These are phyloP conservation scores for Ballota nigra DNA, from an alignment of 257 asterid species.

Conservation along the genomic window DNA sequence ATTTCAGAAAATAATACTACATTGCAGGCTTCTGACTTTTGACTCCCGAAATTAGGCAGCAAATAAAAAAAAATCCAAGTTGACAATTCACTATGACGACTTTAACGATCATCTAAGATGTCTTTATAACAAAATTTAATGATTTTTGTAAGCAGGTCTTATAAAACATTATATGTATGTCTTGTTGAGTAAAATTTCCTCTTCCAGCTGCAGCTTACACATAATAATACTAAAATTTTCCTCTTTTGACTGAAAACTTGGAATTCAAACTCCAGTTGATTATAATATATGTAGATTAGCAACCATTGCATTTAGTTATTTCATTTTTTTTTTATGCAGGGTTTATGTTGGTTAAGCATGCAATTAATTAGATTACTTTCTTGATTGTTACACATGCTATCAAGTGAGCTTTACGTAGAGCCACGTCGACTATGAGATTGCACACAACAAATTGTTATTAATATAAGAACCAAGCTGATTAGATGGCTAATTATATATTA, in stretches of 20 bases:
- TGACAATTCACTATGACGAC: slow-evolving; percentile 26
- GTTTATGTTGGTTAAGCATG: slow-evolving; percentile 22
- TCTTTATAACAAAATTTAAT: not conserved
- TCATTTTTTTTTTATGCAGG: not conserved
- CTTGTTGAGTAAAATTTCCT: slow-evolving; percentile 23
- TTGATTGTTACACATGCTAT: slow-evolving; percentile 16
- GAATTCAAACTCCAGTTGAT: slow-evolving; percentile 16
- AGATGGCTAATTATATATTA: not conserved
- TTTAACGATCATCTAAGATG: slow-evolving; percentile 8
- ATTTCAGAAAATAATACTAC: not conserved
- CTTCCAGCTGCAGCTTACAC: slow-evolving; percentile 20
- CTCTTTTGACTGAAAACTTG: slow-evolving; percentile 23
- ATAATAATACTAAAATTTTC: not conserved
- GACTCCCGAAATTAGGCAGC: slow-evolving; percentile 31
- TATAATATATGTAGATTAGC: not conserved
- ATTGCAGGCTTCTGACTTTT: slow-evolving; percentile 16
- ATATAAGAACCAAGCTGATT: not conserved
- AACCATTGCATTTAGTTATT: not conserved
- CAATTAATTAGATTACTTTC: slow-evolving; percentile 8
- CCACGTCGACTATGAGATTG: slow-evolving; percentile 28
- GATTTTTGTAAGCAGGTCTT: not conserved
- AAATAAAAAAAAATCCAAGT: slow-evolving; percentile 16
- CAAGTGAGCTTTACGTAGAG: slow-evolving; percentile 7
- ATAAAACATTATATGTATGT: slow-evolving; percentile 21
- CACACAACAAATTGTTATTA: slow-evolving; percentile 9